These are phyloP conservation scores for Paecilomyces sp. DNA, from an alignment of 2,329 filamentous ascomycete species.

Conservation along the genomic window DNA sequence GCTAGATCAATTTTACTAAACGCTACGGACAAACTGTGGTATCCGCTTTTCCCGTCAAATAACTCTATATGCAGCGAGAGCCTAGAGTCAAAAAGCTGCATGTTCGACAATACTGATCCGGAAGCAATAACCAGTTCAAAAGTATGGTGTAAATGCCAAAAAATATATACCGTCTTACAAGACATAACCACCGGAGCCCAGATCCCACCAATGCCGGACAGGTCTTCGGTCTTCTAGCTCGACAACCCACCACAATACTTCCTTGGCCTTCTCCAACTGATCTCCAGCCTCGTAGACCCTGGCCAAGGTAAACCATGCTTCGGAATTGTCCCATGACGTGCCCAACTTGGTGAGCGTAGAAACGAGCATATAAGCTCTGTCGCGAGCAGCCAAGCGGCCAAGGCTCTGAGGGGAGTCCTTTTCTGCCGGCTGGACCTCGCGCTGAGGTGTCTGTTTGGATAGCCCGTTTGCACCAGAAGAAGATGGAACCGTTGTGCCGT, in stretches of 20 bases:
- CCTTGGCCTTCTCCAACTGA: constrained; percentile 79
- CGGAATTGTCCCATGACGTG: constrained; percentile 79
- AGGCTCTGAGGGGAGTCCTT: constrained; percentile 58
- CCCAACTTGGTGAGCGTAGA: constrained; percentile 79
- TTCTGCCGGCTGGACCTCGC: constrained; percentile 6
- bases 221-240: constrained; percentile 82
- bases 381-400: constrained; percentile 80
- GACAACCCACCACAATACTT: constrained; percentile 95
- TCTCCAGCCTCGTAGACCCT: constrained; percentile 82
- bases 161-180: constrained; percentile 22
- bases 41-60: not conserved
- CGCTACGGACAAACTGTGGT: constrained; percentile 4
- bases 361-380: constrained; percentile 79
- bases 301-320: constrained; percentile 87
- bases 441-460: not conserved
- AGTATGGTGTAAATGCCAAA: not conserved
- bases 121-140: not conserved
- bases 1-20: constrained; percentile 12
- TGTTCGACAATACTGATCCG: not conserved
- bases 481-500: not conserved
- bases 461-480: not conserved
- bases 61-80: not conserved
- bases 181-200: constrained; percentile 62
- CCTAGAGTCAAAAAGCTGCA: not conserved
- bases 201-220: constrained; percentile 68